A percentile compares a stretch with the other conserved stretches of the same genome.
Conservation (phyloP, 768 basidiomycete species). For the Podaxis carcinomalis region DNA sequence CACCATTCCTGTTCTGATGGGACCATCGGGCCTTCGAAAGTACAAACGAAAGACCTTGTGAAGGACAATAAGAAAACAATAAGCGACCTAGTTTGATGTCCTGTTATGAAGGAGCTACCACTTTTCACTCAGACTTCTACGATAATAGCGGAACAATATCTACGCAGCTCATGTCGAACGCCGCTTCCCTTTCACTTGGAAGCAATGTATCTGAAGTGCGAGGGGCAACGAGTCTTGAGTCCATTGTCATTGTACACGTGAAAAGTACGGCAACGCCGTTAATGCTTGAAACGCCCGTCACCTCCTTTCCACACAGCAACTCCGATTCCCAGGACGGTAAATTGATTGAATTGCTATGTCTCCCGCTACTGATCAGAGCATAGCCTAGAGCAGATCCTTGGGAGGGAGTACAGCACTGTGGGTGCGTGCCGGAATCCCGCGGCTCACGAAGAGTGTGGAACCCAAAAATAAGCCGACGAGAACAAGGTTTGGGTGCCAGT, state of each 20-base stretch:
- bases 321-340: not conserved
- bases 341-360: not conserved
- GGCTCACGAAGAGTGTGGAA: not conserved
- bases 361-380: not conserved
- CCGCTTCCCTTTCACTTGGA: not conserved
- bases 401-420: not conserved
- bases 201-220: not conserved
- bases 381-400: not conserved
- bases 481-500: not conserved
- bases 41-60: conserved; percentile 4
- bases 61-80: conserved; percentile 6
- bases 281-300: not conserved
- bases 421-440: not conserved
- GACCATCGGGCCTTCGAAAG: not conserved
- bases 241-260: not conserved
- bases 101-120: not conserved
- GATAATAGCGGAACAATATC: not conserved
- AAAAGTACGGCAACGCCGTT: not conserved
- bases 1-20: conserved; percentile 3
- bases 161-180: no score
- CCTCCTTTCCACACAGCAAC: not conserved
- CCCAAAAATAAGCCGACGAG: not conserved
- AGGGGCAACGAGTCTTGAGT: not conserved
- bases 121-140: not conserved
- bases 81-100: not conserved